Evolutionary conservation across 768 basidiomycete genomes (phyloP).

Genomic region (Leucosporidium scottii): DNA sequence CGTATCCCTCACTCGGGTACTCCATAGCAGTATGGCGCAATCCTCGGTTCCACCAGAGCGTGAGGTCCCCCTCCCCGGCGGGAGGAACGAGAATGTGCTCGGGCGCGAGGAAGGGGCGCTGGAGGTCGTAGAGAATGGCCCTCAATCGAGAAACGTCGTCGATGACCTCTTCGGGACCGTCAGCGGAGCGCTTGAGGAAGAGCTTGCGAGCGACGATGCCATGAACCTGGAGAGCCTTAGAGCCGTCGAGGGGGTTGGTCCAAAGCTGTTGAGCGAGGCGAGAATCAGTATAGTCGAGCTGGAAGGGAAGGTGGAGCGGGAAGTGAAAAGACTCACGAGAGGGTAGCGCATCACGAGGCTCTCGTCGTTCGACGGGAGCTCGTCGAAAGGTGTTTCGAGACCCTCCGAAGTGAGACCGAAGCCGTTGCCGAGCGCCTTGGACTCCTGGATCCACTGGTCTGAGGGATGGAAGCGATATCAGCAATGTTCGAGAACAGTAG

Average conservation of each 20-base stretch:
- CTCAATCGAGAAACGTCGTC: background rate
- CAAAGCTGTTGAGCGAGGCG: background rate
- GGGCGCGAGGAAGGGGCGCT: conserved; percentile 1
- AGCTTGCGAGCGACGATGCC: background rate
- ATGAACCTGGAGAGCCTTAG: conserved; percentile 2
- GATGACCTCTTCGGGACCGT: background rate
- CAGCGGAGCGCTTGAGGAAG: background rate
- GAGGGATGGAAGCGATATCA: background rate
- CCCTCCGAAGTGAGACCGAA: background rate
- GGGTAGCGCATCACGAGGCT: background rate
- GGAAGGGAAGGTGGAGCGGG: background rate
- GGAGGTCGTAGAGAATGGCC: background rate
- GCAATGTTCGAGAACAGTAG: background rate
- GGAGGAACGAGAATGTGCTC: conserved; percentile 4
- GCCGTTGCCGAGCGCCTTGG: background rate
- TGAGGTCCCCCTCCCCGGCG: background rate
- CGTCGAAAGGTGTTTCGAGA: conserved; percentile 2
- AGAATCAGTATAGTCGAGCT: too few relatives aligned
- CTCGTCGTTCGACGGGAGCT: background rate
- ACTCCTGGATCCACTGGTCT: conserved; percentile 5
- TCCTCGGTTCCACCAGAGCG: conserved; percentile 4
- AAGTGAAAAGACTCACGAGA: background rate
- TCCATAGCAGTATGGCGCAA: background rate
- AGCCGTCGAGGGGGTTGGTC: conserved; percentile 3
- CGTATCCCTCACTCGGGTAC: background rate